A percentile compares a stretch with the other conserved stretches of the same genome.
These are phyloP conservation scores for Fusarium napiforme DNA, from an alignment of 2,329 filamentous ascomycete genomes.

Conservation along the genomic window DNA sequence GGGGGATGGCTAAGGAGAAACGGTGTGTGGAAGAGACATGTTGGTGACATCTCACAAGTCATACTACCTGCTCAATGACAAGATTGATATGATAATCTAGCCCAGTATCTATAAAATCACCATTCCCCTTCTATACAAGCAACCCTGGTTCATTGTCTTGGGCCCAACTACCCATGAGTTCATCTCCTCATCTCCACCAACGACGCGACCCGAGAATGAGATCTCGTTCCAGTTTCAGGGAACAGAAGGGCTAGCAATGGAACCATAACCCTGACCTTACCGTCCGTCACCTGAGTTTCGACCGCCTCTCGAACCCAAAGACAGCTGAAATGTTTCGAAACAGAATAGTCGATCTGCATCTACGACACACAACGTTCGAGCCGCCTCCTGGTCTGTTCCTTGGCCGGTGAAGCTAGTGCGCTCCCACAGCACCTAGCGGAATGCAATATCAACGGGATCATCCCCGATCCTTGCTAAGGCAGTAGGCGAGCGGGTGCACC, in stretches of 20 bases:
- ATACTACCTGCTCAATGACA: background rate
- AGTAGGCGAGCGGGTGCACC: slow-evolving; percentile 34
- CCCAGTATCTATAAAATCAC: background rate
- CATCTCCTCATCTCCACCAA: slow-evolving; percentile 34
- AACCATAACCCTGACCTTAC: background rate
- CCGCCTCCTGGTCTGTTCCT: slow-evolving; percentile 34
- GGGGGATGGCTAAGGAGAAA: slow-evolving; percentile 8
- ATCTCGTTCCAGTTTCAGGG: slow-evolving; percentile 6
- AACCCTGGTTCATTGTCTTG: slow-evolving; percentile 10
- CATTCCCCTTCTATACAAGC: background rate
- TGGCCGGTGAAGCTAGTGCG: slow-evolving; percentile 36
- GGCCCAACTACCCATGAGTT: slow-evolving; percentile 20
- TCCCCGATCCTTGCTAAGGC: slow-evolving; percentile 42
- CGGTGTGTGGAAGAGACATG: slow-evolving; percentile 6
- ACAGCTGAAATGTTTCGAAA: slow-evolving; percentile 1
- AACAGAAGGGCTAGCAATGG: background rate
- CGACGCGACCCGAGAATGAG: slow-evolving; percentile 8
- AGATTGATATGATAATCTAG: background rate
- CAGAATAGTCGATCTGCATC: slow-evolving; percentile 24
- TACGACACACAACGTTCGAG: slow-evolving; percentile 23
- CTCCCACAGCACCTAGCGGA: slow-evolving; percentile 33
- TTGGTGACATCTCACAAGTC: background rate
- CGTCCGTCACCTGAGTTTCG: background rate
- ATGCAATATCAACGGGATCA: slow-evolving; percentile 41
- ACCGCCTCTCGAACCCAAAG: background rate